Base-by-base conservation (phyloP, 305 asterid species). In the Ruellia speciosa region DNA sequence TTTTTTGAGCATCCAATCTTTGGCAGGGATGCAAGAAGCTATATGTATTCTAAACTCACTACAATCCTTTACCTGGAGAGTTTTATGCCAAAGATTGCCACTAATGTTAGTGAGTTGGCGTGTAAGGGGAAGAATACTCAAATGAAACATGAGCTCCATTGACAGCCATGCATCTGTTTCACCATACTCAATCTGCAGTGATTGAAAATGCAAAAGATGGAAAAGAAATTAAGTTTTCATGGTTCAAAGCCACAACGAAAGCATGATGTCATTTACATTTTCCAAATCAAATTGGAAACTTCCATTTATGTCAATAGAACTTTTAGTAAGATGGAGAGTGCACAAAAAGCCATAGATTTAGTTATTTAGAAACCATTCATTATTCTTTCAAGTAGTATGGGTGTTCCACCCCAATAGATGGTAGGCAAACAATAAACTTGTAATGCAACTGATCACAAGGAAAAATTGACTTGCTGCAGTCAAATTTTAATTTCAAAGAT, bases 91-190 rank as follows among this genome's bases (percentile, higher is more conserved):
- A 28, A 89, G 96, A 65, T 93, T 89, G 75, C 99, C 99, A 79
- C 96, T 89, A 57, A 89, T 83, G 67, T 85, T 93, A 53, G 97
- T 93, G 60, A 93, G 74, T 70, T 86, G 97, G 51, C 96, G 95
- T 34, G 99, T 93, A 54, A 93, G 85, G 35, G 99, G 97, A 72
- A 93, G 99, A 69, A 89, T 75, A 65, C 97, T 86, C 68, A 93
- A 63, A 70, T 84, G 99, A 75, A 93, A 93, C 99, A 86, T 88
- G 75, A 93, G 97, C 72, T 84, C 96, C 97, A 93, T 79, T 45
- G 99, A 87, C 66, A 93, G 69, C 94, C 95, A 86, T 67, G 97
- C 97, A 79, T 93, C 99, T 65, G 96, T 93, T 79, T 88, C 99
- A 50, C 99, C 97, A 52, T 64, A 86, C 63, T 79, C 94, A 60